Percentiles rank a stretch among this genome's conserved stretches.
Conservation (phyloP, 2,329 filamentous ascomycete genomes). For the Aspergillus tamarii region DNA sequence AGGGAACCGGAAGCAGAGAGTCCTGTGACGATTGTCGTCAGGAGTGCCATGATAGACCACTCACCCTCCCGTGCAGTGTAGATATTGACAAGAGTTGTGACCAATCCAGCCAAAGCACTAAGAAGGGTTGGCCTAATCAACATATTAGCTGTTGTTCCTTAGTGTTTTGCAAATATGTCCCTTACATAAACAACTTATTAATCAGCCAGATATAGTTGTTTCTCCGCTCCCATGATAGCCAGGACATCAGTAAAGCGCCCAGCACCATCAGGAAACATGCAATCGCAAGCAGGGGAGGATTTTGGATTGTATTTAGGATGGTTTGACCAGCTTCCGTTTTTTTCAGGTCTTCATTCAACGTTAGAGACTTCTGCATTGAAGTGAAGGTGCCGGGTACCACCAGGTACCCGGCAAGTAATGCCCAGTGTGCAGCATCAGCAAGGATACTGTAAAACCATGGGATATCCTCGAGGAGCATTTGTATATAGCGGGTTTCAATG, state of each 20-base stretch:
- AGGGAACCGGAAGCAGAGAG: slow-evolving; percentile 23
- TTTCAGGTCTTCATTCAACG: slow-evolving; percentile 29
- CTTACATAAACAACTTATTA: slow-evolving; percentile 54
- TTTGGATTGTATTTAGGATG: slow-evolving; percentile 35
- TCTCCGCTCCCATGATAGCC: slow-evolving; percentile 49
- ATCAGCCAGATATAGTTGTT: slow-evolving; percentile 60
- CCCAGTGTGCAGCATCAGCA: slow-evolving; percentile 50
- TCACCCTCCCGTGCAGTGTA: slow-evolving; percentile 52
- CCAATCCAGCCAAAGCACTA: slow-evolving; percentile 54
- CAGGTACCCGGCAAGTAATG: slow-evolving; percentile 57
- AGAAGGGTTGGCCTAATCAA: slow-evolving; percentile 38
- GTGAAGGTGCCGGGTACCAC: slow-evolving; percentile 58
- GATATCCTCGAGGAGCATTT: slow-evolving; percentile 54
- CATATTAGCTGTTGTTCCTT: slow-evolving; percentile 9
- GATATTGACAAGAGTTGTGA: slow-evolving; percentile 55
- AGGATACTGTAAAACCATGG: slow-evolving; percentile 53
- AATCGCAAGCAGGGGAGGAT: slow-evolving; percentile 49
- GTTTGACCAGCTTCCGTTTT: slow-evolving; percentile 13
- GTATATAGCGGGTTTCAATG: slow-evolving; percentile 35
- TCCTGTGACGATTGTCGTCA: slow-evolving; percentile 42
- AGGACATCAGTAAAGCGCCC: slow-evolving; percentile 46
- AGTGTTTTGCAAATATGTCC: slow-evolving; percentile 10
- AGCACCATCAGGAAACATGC: slow-evolving; percentile 49
- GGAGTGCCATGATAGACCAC: slow-evolving; percentile 49
- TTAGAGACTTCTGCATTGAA: slow-evolving; percentile 40